Conservation (phyloP, 805 yeast genomes). For the Wickerhamiella slavikovae region DNA sequence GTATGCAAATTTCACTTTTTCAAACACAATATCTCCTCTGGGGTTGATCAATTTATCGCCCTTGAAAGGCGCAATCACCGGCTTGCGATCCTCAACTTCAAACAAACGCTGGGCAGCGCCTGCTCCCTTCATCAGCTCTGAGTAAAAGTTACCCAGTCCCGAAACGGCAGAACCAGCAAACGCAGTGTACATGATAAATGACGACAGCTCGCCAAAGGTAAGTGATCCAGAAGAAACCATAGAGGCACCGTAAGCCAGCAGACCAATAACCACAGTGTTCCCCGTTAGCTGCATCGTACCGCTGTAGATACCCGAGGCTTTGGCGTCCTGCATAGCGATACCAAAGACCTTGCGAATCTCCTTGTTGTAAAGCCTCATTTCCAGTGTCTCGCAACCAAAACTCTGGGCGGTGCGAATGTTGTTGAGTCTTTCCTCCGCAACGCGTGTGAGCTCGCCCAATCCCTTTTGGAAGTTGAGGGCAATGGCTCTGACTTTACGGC, state of each 20-base stretch:
- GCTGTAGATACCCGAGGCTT: slow-evolving; percentile 51
- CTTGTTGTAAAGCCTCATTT: slow-evolving; percentile 51
- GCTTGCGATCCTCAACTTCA: slow-evolving; percentile 63
- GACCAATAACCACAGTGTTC: slow-evolving; percentile 54
- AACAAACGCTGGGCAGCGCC: slow-evolving; percentile 89
- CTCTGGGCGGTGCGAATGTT: slow-evolving; percentile 78
- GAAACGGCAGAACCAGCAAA: slow-evolving; percentile 86
- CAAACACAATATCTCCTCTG: slow-evolving; percentile 30
- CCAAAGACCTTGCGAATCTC: slow-evolving; percentile 45
- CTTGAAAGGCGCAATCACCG: slow-evolving; percentile 42
- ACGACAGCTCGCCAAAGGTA: slow-evolving; percentile 72
- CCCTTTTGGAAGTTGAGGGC: slow-evolving; percentile 66
- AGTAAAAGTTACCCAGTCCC: slow-evolving; percentile 76
- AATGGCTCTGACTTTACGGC: slow-evolving; percentile 51
- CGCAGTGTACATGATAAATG: slow-evolving; percentile 88
- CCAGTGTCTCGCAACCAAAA: slow-evolving; percentile 67
- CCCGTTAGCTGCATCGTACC: slow-evolving; percentile 74
- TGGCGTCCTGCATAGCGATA: slow-evolving; percentile 64
- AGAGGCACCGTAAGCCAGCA: slow-evolving; percentile 60
- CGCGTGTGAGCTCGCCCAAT: slow-evolving; percentile 70
- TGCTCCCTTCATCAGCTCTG: slow-evolving; percentile 91
- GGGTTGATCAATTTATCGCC: slow-evolving; percentile 29
- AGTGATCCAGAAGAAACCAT: slow-evolving; percentile 61
- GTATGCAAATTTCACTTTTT: slow-evolving; percentile 47
- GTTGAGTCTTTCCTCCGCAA: slow-evolving; percentile 75